Conservation (phyloP, 495 filamentous ascomycete species). For the Penicillium coprophilum region DNA sequence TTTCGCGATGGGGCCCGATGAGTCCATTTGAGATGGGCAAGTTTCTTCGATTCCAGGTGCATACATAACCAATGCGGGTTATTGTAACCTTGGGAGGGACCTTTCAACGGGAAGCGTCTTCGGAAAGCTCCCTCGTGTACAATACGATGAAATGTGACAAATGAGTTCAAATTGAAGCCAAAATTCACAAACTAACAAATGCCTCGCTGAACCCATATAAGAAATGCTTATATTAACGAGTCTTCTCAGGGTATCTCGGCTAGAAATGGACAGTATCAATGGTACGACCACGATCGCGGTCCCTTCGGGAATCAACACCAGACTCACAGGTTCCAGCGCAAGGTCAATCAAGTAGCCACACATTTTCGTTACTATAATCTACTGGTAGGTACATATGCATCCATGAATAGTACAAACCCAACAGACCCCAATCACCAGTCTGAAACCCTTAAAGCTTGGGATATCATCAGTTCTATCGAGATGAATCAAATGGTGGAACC, state of each 20-base stretch:
- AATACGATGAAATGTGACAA: constrained; percentile 9
- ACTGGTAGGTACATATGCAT: background rate
- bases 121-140: background rate
- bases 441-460: background rate
- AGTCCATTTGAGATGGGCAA: background rate
- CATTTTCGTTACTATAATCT: background rate
- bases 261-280: background rate
- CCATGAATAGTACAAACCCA: background rate
- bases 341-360: background rate
- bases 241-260: background rate
- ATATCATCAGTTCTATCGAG: background rate
- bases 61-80: background rate
- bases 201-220: background rate
- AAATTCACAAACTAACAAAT: background rate
- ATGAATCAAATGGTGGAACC: background rate
- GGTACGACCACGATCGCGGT: background rate
- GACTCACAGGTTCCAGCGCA: background rate
- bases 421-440: background rate
- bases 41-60: background rate
- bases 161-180: constrained; percentile 2
- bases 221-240: background rate
- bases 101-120: background rate
- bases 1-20: constrained; percentile 55
- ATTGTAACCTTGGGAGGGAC: background rate
- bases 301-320: background rate